Conservation (phyloP, 1,284 basidiomycete species). For the Vanrija humicola region DNA sequence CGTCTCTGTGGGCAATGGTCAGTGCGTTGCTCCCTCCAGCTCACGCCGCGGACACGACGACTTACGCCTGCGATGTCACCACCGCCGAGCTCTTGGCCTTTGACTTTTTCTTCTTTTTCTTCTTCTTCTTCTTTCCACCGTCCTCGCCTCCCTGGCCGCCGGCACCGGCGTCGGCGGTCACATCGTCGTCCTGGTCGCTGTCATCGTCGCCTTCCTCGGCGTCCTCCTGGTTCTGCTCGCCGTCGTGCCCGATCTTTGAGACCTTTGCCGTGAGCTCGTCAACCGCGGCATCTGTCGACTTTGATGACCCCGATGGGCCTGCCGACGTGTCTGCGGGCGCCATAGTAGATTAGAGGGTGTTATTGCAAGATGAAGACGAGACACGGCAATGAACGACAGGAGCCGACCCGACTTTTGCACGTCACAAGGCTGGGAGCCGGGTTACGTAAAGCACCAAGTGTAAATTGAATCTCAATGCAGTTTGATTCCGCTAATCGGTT, state of each 20-base stretch:
- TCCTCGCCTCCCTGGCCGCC: conserved; percentile 22
- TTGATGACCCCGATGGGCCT: background rate
- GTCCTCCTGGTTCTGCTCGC: conserved; percentile 10
- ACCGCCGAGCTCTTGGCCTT: conserved; percentile 30
- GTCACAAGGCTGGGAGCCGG: too few relatives aligned
- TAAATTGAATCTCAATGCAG: background rate
- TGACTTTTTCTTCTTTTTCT: conserved; percentile 29
- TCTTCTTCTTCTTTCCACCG: conserved; percentile 22
- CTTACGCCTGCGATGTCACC: too few relatives aligned
- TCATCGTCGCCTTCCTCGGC: conserved; percentile 8
- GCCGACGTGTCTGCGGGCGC: conserved; percentile 4
- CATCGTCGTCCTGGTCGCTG: conserved; percentile 9
- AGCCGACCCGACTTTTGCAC: background rate
- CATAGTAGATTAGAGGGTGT: conserved; percentile 1
- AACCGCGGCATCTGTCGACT: background rate
- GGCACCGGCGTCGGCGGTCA: conserved; percentile 15
- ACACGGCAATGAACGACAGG: background rate
- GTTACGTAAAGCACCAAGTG: background rate
- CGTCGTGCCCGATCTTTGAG: conserved; percentile 3
- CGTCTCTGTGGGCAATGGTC: too few relatives aligned
- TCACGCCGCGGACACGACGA: too few relatives aligned
- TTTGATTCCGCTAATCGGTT: background rate
- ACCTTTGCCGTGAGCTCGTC: conserved; percentile 9
- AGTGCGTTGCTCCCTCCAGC: too few relatives aligned
- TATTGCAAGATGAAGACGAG: conserved; percentile 2